phyloP scores from a whole-genome alignment of 1,284 basidiomycete genomes.

The Sporisorium graminicola region DNA sequence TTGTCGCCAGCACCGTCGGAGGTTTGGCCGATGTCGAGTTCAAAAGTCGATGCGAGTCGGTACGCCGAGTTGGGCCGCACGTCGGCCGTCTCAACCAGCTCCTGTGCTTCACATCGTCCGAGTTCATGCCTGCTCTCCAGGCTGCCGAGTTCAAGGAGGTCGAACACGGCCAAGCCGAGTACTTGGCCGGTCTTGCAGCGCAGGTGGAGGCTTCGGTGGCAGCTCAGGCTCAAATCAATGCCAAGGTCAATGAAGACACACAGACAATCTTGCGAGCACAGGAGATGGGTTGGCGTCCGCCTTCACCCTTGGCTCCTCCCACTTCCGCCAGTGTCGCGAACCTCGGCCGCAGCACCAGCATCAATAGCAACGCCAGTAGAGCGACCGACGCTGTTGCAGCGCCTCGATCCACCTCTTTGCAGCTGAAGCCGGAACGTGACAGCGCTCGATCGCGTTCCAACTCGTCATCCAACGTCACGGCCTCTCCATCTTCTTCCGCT shows the following conservation, averaged over 20 bases:
- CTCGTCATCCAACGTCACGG: slow-evolving; percentile 1
- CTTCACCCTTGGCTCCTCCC: slow-evolving; percentile 28
- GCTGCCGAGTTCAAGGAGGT: slow-evolving; percentile 55
- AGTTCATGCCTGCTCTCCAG: slow-evolving; percentile 63
- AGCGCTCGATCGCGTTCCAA: slow-evolving; percentile 9
- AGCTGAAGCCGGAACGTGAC: slow-evolving; percentile 15
- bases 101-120: slow-evolving; percentile 59
- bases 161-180: slow-evolving; percentile 52
- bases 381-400: not conserved
- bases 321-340: slow-evolving; percentile 14
- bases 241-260: slow-evolving; percentile 44
- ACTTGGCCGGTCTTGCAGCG: slow-evolving; percentile 47
- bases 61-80: slow-evolving; percentile 54
- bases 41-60: slow-evolving; percentile 61
- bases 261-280: slow-evolving; percentile 49
- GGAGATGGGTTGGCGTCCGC: slow-evolving; percentile 59
- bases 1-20: slow-evolving; percentile 57
- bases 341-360: slow-evolving; percentile 35
- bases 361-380: slow-evolving; percentile 17
- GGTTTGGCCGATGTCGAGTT: slow-evolving; percentile 65
- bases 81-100: slow-evolving; percentile 61
- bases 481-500: not conserved
- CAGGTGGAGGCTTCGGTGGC: slow-evolving; percentile 42
- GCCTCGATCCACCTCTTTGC: slow-evolving; percentile 10
- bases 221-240: slow-evolving; percentile 48